Evolutionary conservation across 1,139 yeast genomes (phyloP).

Genomic region (Suhomyces wounanorum): DNA sequence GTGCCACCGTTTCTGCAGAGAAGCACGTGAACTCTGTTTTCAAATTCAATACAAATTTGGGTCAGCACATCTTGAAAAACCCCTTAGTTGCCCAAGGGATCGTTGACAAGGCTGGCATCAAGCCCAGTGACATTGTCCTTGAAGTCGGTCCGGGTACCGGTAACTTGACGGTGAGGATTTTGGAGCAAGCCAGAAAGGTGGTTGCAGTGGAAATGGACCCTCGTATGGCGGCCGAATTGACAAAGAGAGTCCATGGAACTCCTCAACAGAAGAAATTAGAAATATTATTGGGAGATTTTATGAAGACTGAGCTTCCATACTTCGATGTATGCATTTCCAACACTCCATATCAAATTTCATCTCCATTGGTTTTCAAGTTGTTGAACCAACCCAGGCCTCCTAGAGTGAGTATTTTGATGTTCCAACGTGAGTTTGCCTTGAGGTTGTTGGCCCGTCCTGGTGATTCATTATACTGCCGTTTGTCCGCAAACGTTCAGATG

Average conservation of each 20-base stretch:
- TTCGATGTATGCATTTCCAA: slow-evolving; percentile 95
- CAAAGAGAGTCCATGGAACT: slow-evolving; percentile 96
- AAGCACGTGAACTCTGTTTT: slow-evolving; percentile 80
- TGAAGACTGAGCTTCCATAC: slow-evolving; percentile 93
- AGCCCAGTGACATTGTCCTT: slow-evolving; percentile 87
- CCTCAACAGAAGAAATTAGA: slow-evolving; percentile 90
- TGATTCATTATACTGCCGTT: slow-evolving; percentile 84
- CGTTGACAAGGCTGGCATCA: slow-evolving; percentile 92
- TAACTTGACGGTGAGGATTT: slow-evolving; percentile 87
- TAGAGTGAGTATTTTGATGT: slow-evolving; percentile 92
- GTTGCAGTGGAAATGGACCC: slow-evolving; percentile 99
- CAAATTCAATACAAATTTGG: slow-evolving; percentile 93
- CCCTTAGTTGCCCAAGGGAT: slow-evolving; percentile 98
- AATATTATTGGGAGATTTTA: slow-evolving; percentile 90
- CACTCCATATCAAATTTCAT: slow-evolving; percentile 96
- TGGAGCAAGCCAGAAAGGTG: slow-evolving; percentile 89
- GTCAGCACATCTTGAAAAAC: slow-evolving; percentile 95
- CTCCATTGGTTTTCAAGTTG: slow-evolving; percentile 91
- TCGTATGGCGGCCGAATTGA: slow-evolving; percentile 97
- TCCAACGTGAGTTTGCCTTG: slow-evolving; percentile 95
- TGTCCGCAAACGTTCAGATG: slow-evolving; percentile 97
- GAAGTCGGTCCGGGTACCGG: slow-evolving; percentile 99
- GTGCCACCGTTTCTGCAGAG: slow-evolving; percentile 60
- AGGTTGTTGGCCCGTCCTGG: slow-evolving; percentile 95
- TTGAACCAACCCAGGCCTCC: slow-evolving; percentile 93